Conservation (phyloP, 352 stramenopile species). For the Globisporangium cylindrosporum region DNA sequence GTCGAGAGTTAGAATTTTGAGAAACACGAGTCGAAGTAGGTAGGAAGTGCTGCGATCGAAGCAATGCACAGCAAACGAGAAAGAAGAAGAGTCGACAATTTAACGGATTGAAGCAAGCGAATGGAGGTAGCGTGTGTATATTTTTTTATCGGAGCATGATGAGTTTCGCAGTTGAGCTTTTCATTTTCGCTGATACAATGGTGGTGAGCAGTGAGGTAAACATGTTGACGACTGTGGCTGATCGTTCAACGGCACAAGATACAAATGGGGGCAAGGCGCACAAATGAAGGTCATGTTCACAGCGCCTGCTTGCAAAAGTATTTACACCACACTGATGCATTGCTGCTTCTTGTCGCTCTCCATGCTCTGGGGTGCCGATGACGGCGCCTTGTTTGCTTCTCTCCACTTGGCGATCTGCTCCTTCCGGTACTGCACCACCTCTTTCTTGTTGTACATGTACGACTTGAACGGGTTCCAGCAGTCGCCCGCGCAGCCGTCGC, state of each 20-base stretch:
- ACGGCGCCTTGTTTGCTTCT: conserved; percentile 12
- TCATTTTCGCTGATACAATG: background rate
- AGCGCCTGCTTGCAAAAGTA: background rate
- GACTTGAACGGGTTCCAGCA: conserved; percentile 71
- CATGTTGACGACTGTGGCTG: background rate
- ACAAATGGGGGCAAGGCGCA: background rate
- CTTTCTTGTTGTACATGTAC: conserved; percentile 73
- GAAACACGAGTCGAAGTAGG: background rate
- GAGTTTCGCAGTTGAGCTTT: background rate
- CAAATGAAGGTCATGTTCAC: background rate
- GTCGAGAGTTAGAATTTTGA: background rate
- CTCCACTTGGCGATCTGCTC: conserved; percentile 64
- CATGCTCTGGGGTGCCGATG: background rate
- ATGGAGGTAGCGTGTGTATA: conserved; percentile 7
- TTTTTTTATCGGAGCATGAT: conserved; percentile 1
- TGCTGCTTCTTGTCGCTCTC: conserved; percentile 14
- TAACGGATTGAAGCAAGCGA: background rate
- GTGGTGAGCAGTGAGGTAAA: background rate
- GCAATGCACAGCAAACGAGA: background rate
- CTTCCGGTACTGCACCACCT: conserved; percentile 72
- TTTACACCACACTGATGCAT: conserved; percentile 34
- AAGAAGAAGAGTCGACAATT: background rate
- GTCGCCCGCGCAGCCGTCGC: conserved; percentile 63
- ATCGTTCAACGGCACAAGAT: background rate
- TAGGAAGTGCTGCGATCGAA: background rate